Conservation (phyloP, 805 yeast species). For the Schwanniomyces polymorphus region DNA sequence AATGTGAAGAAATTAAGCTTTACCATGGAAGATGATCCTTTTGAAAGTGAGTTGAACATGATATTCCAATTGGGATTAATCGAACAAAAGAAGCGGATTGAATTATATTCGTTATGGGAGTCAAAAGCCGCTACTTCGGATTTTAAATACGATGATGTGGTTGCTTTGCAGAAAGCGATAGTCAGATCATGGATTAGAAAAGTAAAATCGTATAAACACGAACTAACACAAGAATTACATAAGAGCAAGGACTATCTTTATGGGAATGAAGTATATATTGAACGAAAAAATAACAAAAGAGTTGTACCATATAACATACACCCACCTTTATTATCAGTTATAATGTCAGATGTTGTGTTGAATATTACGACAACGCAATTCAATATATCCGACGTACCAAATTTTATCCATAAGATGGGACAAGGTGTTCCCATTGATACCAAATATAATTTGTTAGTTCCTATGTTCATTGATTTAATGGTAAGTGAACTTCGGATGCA, state of each 20-base stretch:
- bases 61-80: constrained; percentile 40
- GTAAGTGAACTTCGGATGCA: constrained; percentile 67
- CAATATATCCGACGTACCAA: constrained; percentile 41
- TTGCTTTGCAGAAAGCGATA: constrained; percentile 43
- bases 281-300: constrained; percentile 18
- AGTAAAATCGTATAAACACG: constrained; percentile 46
- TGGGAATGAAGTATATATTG: constrained; percentile 30
- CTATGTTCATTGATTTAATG: constrained; percentile 55
- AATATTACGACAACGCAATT: constrained; percentile 27
- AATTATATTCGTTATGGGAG: constrained; percentile 25
- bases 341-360: constrained; percentile 27
- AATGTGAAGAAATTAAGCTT: constrained; percentile 27
- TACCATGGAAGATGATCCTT: constrained; percentile 45
- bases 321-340: constrained; percentile 36
- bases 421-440: constrained; percentile 80
- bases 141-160: constrained; percentile 20
- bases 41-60: constrained; percentile 40
- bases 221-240: constrained; percentile 39
- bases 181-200: constrained; percentile 72
- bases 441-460: constrained; percentile 65
- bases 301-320: constrained; percentile 28
- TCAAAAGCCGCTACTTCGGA: constrained; percentile 3
- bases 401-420: constrained; percentile 71
- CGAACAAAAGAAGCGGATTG: constrained; percentile 40
- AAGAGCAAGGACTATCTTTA: constrained; percentile 31